Conservation (phyloP, 805 yeast species). For the Debaryomyces prosopidis region DNA sequence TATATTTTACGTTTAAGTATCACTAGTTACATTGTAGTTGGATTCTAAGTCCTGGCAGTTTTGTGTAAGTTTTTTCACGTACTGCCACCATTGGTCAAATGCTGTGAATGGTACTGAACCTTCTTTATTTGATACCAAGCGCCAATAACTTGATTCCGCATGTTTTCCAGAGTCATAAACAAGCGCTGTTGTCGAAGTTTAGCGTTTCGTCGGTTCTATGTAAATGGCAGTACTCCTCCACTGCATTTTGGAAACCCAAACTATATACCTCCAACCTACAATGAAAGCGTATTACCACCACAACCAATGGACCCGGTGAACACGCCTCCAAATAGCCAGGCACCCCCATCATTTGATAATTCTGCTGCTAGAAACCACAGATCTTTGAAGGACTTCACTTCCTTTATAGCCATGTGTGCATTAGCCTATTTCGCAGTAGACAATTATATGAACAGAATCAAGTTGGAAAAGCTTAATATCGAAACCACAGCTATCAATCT, state of each 20-base stretch:
- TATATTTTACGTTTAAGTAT: conserved; percentile 7
- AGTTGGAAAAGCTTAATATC: conserved; percentile 32
- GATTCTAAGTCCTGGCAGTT: background rate
- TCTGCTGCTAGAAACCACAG: conserved; percentile 1
- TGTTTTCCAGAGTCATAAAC: background rate
- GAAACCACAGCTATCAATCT: conserved; percentile 39
- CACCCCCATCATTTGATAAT: background rate
- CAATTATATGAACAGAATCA: conserved; percentile 44
- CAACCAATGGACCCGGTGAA: conserved; percentile 1
- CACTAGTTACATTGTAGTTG: background rate
- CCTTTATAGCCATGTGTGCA: conserved; percentile 43
- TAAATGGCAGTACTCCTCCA: conserved; percentile 16
- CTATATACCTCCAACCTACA: conserved; percentile 18
- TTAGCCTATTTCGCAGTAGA: conserved; percentile 53
- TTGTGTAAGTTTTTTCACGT: no score
- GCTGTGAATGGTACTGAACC: no score
- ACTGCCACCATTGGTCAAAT: no score
- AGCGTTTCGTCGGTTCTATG: background rate
- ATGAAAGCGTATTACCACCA: conserved; percentile 1
- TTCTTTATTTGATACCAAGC: no score
- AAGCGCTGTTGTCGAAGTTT: background rate
- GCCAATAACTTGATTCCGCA: background rate
- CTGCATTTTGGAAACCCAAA: conserved; percentile 22
- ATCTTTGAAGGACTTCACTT: conserved; percentile 36
- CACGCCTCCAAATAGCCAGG: background rate